Evolutionary conservation across 768 basidiomycete species (phyloP).

Genomic region (Agrocybe chaxingu): DNA sequence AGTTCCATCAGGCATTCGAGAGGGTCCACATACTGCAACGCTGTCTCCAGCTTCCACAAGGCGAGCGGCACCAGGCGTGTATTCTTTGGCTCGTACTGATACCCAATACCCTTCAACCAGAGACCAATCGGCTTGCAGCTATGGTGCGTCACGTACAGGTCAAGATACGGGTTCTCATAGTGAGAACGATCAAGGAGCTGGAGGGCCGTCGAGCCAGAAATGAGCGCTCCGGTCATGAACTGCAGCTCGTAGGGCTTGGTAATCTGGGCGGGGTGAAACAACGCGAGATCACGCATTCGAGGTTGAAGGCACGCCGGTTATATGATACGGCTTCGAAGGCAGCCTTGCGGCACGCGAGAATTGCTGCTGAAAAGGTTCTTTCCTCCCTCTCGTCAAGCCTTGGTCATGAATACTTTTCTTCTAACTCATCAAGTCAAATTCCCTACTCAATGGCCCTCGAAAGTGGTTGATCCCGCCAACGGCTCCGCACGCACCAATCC

Average conservation of each 20-base stretch:
- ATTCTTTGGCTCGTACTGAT: constrained; percentile 7
- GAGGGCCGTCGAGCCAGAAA: constrained; percentile 10
- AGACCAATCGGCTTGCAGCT: constrained; percentile 25
- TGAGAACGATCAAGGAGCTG: constrained; percentile 7
- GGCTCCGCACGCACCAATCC: too few relatives aligned
- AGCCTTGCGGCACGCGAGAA: constrained; percentile 14
- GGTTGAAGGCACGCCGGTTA: constrained; percentile 1
- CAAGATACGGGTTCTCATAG: constrained; percentile 14
- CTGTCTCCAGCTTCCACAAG: constrained; percentile 1
- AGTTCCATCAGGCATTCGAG: background rate
- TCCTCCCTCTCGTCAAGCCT: too few relatives aligned
- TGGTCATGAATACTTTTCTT: too few relatives aligned
- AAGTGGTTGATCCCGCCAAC: too few relatives aligned
- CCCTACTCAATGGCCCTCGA: too few relatives aligned
- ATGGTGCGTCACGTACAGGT: constrained; percentile 23
- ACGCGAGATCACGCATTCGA: background rate
- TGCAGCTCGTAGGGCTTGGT: constrained; percentile 3
- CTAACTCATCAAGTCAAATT: too few relatives aligned
- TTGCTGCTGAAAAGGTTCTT: too few relatives aligned
- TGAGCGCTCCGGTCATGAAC: constrained; percentile 2
- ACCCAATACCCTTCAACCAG: constrained; percentile 25
- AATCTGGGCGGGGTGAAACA: constrained; percentile 22
- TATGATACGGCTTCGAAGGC: constrained; percentile 3
- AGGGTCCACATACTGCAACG: background rate
- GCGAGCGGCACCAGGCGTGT: constrained; percentile 1